Evolutionary conservation across 1,284 basidiomycete species (phyloP).

Genomic region (Thecaphora thlaspeos): DNA sequence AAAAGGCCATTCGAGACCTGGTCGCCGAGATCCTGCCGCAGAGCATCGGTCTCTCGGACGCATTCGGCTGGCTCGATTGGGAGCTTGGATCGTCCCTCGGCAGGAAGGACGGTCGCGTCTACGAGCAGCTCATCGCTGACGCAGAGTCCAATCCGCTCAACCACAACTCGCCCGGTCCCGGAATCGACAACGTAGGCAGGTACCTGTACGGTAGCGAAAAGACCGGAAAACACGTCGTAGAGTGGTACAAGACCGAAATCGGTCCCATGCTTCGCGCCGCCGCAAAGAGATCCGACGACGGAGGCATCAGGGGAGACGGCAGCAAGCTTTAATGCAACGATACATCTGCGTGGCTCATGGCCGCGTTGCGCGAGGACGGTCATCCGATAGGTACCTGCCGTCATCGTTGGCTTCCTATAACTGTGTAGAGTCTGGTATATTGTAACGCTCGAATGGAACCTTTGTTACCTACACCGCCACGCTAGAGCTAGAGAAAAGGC

Average conservation of each 20-base stretch:
- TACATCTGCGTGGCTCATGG: too few species aligned
- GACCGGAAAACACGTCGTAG: slow-evolving; percentile 43
- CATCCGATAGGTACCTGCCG: too few species aligned
- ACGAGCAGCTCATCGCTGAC: slow-evolving; percentile 69
- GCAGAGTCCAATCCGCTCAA: slow-evolving; percentile 70
- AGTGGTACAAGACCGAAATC: slow-evolving; percentile 41
- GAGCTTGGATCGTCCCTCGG: slow-evolving; percentile 67
- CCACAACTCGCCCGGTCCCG: slow-evolving; percentile 34
- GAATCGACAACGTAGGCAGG: slow-evolving; percentile 31
- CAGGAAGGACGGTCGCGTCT: slow-evolving; percentile 68
- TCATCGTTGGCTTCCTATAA: too few species aligned
- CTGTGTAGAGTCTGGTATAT: too few species aligned
- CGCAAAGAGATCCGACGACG: slow-evolving; percentile 14
- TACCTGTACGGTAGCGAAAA: slow-evolving; percentile 34
- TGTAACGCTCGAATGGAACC: too few species aligned
- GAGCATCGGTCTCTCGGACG: slow-evolving; percentile 70
- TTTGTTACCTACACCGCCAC: too few species aligned
- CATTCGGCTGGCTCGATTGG: slow-evolving; percentile 76
- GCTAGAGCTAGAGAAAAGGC: slow-evolving; percentile 32
- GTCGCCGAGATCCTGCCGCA: slow-evolving; percentile 67
- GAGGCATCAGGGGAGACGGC: slow-evolving; percentile 16
- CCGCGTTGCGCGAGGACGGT: too few species aligned
- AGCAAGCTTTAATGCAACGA: slow-evolving; percentile 15
- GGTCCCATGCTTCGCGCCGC: slow-evolving; percentile 39
- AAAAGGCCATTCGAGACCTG: slow-evolving; percentile 64